Percentiles rank a stretch among this genome's conserved stretches.
Evolutionary conservation across 164 flowering plant species (phyloP).

Genomic region (Taxillus chinensis): DNA sequence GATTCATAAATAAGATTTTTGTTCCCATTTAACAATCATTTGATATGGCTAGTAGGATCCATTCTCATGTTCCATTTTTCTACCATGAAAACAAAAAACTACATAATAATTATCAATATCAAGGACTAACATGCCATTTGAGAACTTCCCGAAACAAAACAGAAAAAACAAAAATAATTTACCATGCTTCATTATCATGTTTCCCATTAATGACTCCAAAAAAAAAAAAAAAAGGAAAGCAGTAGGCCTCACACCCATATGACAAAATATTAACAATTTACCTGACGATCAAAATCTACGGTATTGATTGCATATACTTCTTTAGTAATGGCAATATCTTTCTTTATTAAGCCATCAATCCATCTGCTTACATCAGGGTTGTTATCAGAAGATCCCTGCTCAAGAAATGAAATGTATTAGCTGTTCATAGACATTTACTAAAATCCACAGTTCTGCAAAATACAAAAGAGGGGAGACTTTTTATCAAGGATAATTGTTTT

Average conservation of each 20-base stretch:
- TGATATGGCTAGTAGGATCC: no score
- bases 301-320: conserved; percentile 68
- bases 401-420: not conserved
- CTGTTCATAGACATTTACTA: not conserved
- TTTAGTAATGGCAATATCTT: conserved; percentile 51
- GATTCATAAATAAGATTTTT: no score
- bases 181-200: not conserved
- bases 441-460: no score
- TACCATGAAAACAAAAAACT: no score
- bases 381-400: conserved; percentile 21
- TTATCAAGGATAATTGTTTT: not conserved
- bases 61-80: no score
- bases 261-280: conserved; percentile 9
- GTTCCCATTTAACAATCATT: no score
- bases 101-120: no score
- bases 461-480: not conserved
- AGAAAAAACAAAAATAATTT: not conserved
- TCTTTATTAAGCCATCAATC: conserved; percentile 65
- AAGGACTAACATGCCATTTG: no score
- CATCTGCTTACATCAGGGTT: conserved; percentile 49
- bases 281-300: conserved; percentile 92
- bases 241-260: not conserved
- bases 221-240: no score
- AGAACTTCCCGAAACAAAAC: no score
- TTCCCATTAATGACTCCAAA: no score